A percentile compares a stretch with the other conserved stretches of the same genome.
These are phyloP conservation scores for Cystobasidium slooffiae DNA, from an alignment of 1,284 basidiomycete species.

Conservation along the genomic window DNA sequence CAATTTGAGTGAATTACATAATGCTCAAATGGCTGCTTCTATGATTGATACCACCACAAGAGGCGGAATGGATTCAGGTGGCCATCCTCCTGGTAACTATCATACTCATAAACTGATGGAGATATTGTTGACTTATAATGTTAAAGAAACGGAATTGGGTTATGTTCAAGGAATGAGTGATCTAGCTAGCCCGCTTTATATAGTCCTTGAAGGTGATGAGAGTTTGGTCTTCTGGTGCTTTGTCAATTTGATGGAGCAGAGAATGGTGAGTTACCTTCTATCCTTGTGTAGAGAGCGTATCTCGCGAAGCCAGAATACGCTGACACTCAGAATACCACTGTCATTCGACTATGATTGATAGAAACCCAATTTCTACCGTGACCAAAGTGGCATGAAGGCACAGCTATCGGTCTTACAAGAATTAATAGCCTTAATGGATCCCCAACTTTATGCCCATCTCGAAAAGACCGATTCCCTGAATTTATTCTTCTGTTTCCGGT, in stretches of 20 bases:
- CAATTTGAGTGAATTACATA: slow-evolving; percentile 21
- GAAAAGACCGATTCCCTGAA: slow-evolving; percentile 90
- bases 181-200: slow-evolving; percentile 88
- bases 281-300: background rate
- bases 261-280: slow-evolving; percentile 68
- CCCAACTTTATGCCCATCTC: slow-evolving; percentile 65
- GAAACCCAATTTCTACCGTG: slow-evolving; percentile 93
- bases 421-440: slow-evolving; percentile 89
- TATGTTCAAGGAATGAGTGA: slow-evolving; percentile 99
- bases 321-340: background rate
- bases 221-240: slow-evolving; percentile 94
- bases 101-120: slow-evolving; percentile 78
- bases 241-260: slow-evolving; percentile 82
- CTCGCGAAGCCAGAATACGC: background rate
- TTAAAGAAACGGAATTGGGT: slow-evolving; percentile 78
- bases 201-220: slow-evolving; percentile 86
- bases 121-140: slow-evolving; percentile 90
- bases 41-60: slow-evolving; percentile 24
- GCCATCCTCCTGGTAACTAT: slow-evolving; percentile 51
- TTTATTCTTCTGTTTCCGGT: slow-evolving; percentile 98
- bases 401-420: slow-evolving; percentile 88
- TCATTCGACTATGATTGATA: slow-evolving; percentile 55
- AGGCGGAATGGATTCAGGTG: slow-evolving; percentile 36
- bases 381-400: slow-evolving; percentile 96
- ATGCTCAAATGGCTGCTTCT: slow-evolving; percentile 39